These are phyloP conservation scores for Chlamydomonas urium DNA, from an alignment of 139 green algal species.

Conservation along the genomic window DNA sequence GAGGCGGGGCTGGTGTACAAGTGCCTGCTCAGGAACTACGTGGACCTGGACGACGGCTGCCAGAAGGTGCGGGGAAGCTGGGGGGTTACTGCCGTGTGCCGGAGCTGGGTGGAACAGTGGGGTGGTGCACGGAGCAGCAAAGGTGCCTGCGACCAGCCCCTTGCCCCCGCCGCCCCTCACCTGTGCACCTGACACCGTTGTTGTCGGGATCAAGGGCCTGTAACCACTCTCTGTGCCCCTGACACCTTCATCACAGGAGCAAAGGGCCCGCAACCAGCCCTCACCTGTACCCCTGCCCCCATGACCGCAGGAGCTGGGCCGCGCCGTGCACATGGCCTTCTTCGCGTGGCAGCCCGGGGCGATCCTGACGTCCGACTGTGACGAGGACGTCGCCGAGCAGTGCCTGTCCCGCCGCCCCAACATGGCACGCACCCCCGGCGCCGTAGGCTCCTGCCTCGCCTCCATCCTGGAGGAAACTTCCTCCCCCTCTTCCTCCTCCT, in stretches of 20 bases:
- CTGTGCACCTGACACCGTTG: background rate
- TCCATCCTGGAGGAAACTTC: no score
- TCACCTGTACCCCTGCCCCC: no score
- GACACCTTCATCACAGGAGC: no score
- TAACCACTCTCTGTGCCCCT: no score
- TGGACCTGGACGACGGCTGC: constrained; percentile 48
- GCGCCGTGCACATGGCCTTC: constrained; percentile 47
- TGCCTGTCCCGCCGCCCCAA: constrained; percentile 48
- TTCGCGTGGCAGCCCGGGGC: constrained; percentile 62
- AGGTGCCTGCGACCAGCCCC: no score
- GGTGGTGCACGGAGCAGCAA: no score
- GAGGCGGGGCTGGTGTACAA: constrained; percentile 53
- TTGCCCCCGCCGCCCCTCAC: no score
- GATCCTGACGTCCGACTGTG: constrained; percentile 66
- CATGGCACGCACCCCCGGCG: constrained; percentile 50
- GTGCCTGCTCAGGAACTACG: constrained; percentile 62
- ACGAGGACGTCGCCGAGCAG: constrained; percentile 55
- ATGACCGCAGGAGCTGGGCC: background rate
- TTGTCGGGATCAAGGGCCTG: background rate
- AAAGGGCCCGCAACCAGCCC: no score
- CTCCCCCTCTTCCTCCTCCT: no score
- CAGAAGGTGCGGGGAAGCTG: constrained; percentile 55
- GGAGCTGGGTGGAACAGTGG: background rate
- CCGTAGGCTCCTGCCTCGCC: constrained; percentile 70
- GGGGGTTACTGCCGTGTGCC: background rate